Conservation (phyloP, 2,329 filamentous ascomycete species). For the Monosporascus ibericus region DNA sequence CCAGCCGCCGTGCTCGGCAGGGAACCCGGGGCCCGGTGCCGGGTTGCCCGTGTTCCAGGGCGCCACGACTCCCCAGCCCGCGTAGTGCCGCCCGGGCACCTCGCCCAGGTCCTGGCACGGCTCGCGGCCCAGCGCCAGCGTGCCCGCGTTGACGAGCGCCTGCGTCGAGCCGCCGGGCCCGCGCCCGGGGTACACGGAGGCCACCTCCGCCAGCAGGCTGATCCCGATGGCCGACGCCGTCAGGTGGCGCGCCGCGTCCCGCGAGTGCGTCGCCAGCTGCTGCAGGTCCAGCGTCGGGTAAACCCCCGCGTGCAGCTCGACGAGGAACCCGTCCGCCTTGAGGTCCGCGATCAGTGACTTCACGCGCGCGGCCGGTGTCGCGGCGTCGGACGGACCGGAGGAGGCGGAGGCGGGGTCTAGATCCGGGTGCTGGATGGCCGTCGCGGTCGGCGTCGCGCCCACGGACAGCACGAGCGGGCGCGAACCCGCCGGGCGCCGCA, state of each 20-base stretch:
- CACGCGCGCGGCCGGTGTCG: slow-evolving; percentile 30
- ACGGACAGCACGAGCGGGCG: slow-evolving; percentile 54
- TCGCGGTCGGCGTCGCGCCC: slow-evolving; percentile 71
- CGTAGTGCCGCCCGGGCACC: slow-evolving; percentile 42
- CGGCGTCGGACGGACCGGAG: slow-evolving; percentile 20
- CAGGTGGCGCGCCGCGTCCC: slow-evolving; percentile 32
- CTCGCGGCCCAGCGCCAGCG: slow-evolving; percentile 65
- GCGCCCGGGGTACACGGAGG: slow-evolving; percentile 58
- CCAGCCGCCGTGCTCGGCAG: slow-evolving; percentile 46
- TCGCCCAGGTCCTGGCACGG: slow-evolving; percentile 50
- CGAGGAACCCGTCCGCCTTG: slow-evolving; percentile 32
- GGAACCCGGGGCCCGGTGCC: slow-evolving; percentile 35
- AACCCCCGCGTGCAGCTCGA: slow-evolving; percentile 72
- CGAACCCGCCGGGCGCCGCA: slow-evolving; percentile 19
- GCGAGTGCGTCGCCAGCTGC: slow-evolving; percentile 66
- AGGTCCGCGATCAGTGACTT: slow-evolving; percentile 32
- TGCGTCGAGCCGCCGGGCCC: slow-evolving; percentile 46
- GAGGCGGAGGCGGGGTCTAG: slow-evolving; percentile 16
- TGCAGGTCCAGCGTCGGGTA: slow-evolving; percentile 74
- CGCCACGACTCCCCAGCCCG: slow-evolving; percentile 64
- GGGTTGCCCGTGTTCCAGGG: slow-evolving; percentile 44
- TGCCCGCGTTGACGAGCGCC: slow-evolving; percentile 63
- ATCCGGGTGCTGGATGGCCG: slow-evolving; percentile 53
- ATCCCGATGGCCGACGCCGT: slow-evolving; percentile 55
- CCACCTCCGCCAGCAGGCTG: slow-evolving; percentile 65